Conservation (phyloP, 106 monocot genomes). For the Platanthera guangdongensis region DNA sequence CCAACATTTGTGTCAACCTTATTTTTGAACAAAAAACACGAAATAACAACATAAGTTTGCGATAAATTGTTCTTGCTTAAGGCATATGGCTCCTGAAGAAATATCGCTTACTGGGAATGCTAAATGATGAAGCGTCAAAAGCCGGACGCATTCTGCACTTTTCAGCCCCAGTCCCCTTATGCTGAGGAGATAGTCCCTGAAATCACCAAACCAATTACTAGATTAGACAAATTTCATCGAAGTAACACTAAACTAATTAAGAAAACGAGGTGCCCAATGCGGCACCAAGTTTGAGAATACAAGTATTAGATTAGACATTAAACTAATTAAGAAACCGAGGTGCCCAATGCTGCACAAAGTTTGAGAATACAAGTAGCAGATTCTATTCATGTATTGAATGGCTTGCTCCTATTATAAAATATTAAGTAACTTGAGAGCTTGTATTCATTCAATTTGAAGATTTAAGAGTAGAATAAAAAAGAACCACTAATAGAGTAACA, state of each 20-base stretch:
- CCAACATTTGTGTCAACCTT: conserved; percentile 99
- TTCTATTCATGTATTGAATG: neutral
- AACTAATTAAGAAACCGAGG: neutral
- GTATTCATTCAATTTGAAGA: too few relatives aligned
- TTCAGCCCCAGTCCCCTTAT: conserved; percentile 89
- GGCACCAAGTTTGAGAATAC: neutral
- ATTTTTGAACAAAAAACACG: neutral
- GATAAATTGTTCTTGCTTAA: neutral
- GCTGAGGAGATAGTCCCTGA: conserved; percentile 86
- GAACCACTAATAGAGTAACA: too few relatives aligned
- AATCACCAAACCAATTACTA: neutral
- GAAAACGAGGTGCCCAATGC: neutral
- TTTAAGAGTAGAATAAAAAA: too few relatives aligned
- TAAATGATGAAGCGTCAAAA: conserved; percentile 90
- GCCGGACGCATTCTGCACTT: conserved; percentile 95
- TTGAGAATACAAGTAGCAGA: neutral
- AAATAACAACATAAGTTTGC: neutral
- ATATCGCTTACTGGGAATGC: conserved; percentile 79
- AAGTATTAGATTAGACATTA: neutral
- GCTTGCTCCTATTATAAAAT: neutral
- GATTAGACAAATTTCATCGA: neutral
- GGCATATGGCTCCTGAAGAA: neutral
- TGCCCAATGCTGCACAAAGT: neutral
- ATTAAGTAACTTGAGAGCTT: too few relatives aligned
- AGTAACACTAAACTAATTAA: neutral